These are phyloP conservation scores for Murraya paniculata DNA, from an alignment of 345 rosid species.

Conservation along the genomic window DNA sequence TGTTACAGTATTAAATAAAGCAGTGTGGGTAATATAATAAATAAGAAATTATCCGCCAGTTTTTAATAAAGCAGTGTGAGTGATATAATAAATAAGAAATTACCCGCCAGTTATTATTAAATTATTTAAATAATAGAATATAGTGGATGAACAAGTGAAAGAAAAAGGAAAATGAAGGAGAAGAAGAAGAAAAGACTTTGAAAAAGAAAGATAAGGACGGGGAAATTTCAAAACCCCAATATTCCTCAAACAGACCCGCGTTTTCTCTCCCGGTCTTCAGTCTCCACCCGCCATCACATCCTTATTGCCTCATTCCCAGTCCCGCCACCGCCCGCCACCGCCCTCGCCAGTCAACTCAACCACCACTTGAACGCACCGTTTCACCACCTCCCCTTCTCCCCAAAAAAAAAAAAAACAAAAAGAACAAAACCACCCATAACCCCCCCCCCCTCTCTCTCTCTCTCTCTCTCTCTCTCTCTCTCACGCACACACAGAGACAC, in stretches of 20 bases:
- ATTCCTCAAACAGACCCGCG: slow-evolving; percentile 61
- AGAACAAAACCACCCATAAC: not conserved
- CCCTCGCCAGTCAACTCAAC: slow-evolving; percentile 13
- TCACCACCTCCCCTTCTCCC: not conserved
- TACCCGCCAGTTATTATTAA: too few relatives aligned
- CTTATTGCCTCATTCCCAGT: too few relatives aligned
- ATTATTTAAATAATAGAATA: too few relatives aligned
- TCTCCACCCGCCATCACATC: not conserved
- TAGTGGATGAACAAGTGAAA: too few relatives aligned
- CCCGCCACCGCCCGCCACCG: not conserved
- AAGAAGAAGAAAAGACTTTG: too few relatives aligned
- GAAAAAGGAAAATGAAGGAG: too few relatives aligned
- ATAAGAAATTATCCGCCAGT: too few relatives aligned
- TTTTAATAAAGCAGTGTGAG: too few relatives aligned
- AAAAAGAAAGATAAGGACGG: not conserved
- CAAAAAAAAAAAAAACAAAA: not conserved
- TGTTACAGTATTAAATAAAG: too few relatives aligned
- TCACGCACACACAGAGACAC: not conserved
- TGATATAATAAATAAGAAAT: too few relatives aligned
- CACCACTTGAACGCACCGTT: slow-evolving; percentile 12
- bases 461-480: not conserved
- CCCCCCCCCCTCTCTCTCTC: not conserved
- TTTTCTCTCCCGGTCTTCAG: slow-evolving; percentile 30
- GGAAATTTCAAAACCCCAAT: slow-evolving; percentile 34
- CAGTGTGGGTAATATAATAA: too few relatives aligned